phyloP scores from a whole-genome alignment of 169 alveolate genomes.

The Plasmodium falciparum region DNA sequence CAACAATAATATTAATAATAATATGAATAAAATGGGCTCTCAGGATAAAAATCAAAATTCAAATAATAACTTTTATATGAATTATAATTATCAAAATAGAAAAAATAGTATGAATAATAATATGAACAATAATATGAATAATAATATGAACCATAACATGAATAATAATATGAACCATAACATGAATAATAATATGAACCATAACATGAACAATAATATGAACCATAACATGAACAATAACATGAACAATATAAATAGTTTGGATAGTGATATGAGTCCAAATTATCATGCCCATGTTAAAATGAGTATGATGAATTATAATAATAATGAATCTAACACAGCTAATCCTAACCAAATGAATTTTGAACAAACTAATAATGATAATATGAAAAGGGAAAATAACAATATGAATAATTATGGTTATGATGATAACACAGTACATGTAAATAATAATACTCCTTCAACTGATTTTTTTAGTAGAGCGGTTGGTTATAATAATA shows the following conservation, averaged over 20 bases:
- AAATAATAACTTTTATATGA: background rate
- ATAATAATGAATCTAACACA: conserved; percentile 5
- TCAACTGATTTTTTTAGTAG: conserved; percentile 19
- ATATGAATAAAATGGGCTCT: background rate
- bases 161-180: background rate
- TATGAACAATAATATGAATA: background rate
- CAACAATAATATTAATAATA: background rate
- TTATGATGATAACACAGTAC: conserved; percentile 4
- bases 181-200: background rate
- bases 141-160: background rate
- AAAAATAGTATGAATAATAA: background rate
- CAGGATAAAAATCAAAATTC: background rate
- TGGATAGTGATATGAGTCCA: background rate
- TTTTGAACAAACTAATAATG: conserved; percentile 7
- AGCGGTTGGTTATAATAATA: conserved; percentile 1
- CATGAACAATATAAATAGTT: background rate
- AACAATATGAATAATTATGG: conserved; percentile 15
- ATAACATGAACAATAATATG: background rate
- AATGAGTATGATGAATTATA: conserved; percentile 10
- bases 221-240: background rate
- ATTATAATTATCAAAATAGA: background rate
- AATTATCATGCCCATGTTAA: conserved; percentile 1
- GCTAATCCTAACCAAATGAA: conserved; percentile 12
- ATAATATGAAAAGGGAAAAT: conserved; percentile 44
- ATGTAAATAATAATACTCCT: conserved; percentile 26